phyloP scores from a whole-genome alignment of 805 yeast genomes.

The Suhomyces sp. region DNA sequence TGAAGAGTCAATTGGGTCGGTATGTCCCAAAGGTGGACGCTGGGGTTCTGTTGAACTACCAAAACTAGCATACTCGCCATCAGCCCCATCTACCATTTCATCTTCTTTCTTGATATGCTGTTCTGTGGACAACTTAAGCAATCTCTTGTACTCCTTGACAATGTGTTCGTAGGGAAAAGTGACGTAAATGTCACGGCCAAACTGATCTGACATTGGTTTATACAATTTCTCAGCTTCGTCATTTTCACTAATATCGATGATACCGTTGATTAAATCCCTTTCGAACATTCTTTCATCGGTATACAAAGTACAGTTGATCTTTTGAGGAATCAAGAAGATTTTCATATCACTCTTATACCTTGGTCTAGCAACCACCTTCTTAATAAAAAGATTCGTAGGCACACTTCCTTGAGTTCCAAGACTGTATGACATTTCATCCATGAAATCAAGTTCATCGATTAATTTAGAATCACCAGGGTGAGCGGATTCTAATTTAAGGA shows the following conservation, averaged over 20 bases:
- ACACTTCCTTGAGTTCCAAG: constrained; percentile 43
- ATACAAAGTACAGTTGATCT: constrained; percentile 38
- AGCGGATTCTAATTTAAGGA: constrained; percentile 55
- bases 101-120: no score
- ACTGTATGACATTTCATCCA: constrained; percentile 37
- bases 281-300: constrained; percentile 50
- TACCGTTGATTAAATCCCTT: constrained; percentile 51
- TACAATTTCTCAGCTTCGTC: constrained; percentile 5
- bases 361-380: constrained; percentile 60
- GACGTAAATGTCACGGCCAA: constrained; percentile 15
- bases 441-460: constrained; percentile 48
- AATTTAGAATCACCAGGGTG: constrained; percentile 51
- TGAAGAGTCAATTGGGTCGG: no score
- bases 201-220: constrained; percentile 3
- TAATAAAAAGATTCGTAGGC: constrained; percentile 50
- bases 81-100: no score
- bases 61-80: no score
- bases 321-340: constrained; percentile 52
- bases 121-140: constrained; percentile 2
- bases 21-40: no score
- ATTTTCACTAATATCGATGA: constrained; percentile 34
- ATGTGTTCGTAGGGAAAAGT: constrained; percentile 11
- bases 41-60: no score
- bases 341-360: constrained; percentile 64
- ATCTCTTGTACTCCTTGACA: constrained; percentile 6